Percentiles rank a stretch among this genome's conserved stretches.
phyloP scores from a whole-genome alignment of 78 protist genomes.

The Speleostelium caveatum region DNA sequence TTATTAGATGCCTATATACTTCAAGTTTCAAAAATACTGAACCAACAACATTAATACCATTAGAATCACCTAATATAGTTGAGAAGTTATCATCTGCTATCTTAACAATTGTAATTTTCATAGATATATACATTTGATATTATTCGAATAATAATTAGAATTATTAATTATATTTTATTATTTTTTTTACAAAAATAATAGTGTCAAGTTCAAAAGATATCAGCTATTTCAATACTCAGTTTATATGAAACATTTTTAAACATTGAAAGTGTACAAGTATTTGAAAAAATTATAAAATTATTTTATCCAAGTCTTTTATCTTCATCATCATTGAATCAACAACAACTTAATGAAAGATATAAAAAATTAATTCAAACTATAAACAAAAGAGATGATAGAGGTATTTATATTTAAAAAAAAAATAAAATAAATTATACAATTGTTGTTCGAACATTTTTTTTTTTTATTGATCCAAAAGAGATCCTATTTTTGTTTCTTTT shows the following conservation, averaged over 20 bases:
- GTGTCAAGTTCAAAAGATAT: conserved; percentile 29
- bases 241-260: conserved; percentile 29
- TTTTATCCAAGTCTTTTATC: conserved; percentile 26
- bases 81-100: conserved; percentile 43
- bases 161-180: background rate
- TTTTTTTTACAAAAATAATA: background rate
- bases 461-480: conserved; percentile 24
- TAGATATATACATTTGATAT: background rate
- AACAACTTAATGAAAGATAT: background rate
- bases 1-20: conserved; percentile 27
- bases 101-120: conserved; percentile 41
- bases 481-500: conserved; percentile 37
- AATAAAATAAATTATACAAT: no score
- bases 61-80: conserved; percentile 67
- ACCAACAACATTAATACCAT: conserved; percentile 6
- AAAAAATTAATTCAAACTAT: background rate
- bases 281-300: background rate
- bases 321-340: background rate
- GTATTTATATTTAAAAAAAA: conserved; percentile 62
- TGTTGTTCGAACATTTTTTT: no score
- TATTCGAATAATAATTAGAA: background rate
- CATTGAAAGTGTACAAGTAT: conserved; percentile 28
- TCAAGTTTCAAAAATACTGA: conserved; percentile 6
- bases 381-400: conserved; percentile 56
- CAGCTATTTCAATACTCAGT: conserved; percentile 29